These are phyloP conservation scores for Paraphaeosphaeria minitans DNA, from an alignment of 2,329 filamentous ascomycete genomes.

Conservation along the genomic window DNA sequence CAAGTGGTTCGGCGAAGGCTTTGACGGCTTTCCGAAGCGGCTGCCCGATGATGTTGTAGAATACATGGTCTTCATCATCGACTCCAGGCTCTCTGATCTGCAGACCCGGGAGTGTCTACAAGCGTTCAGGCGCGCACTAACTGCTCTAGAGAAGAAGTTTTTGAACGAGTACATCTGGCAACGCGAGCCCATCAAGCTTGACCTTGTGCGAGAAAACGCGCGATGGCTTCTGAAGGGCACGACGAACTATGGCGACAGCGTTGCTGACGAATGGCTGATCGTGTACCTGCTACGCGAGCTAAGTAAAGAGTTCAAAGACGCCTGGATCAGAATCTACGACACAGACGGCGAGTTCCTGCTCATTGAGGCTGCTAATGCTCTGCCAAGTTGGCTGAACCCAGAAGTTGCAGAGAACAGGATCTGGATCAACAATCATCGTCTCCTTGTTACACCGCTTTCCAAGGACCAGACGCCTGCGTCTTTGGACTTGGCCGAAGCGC, in stretches of 20 bases:
- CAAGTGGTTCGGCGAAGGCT: constrained; percentile 69
- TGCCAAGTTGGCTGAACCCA: constrained; percentile 90
- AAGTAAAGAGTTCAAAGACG: constrained; percentile 70
- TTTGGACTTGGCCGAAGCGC: constrained; percentile 69
- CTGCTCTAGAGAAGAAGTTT: constrained; percentile 65
- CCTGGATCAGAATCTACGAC: constrained; percentile 85
- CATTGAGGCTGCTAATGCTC: constrained; percentile 85
- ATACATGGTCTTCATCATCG: constrained; percentile 77
- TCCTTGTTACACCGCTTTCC: constrained; percentile 71
- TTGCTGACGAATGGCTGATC: constrained; percentile 97
- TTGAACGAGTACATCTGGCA: constrained; percentile 96
- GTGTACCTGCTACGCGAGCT: constrained; percentile 87
- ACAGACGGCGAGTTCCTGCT: constrained; percentile 94
- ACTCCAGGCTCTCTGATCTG: constrained; percentile 59
- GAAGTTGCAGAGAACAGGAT: constrained; percentile 86
- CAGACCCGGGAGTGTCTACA: constrained; percentile 71
- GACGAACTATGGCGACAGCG: constrained; percentile 89
- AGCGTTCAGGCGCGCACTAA: constrained; percentile 70
- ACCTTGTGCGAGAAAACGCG: constrained; percentile 63
- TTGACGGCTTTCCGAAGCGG: constrained; percentile 67
- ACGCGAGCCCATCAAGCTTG: constrained; percentile 76
- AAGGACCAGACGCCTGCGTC: constrained; percentile 35
- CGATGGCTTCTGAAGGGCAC: constrained; percentile 70
- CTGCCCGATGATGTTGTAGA: constrained; percentile 85
- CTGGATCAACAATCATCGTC: constrained; percentile 81